Base-by-base conservation (phyloP, 2,329 filamentous ascomycete genomes). In the Sclerotinia sclerotiorum region DNA sequence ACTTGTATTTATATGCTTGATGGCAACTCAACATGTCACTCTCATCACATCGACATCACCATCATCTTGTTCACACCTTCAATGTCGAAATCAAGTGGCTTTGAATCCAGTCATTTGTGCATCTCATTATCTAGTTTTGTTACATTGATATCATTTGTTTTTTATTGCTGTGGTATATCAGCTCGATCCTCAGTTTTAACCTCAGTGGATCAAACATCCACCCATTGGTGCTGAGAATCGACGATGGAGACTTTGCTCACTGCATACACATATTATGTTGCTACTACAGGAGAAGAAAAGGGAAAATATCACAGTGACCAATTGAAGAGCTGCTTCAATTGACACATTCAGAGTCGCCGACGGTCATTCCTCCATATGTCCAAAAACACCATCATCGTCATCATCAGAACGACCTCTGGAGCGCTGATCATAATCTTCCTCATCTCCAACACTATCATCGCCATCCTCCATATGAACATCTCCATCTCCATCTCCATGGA, bases 381-480 rank as follows among this genome's bases (percentile, higher is more conserved):
- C 94, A 82, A 99, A 99, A 75, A 98, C 91, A 77, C 94, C 94
- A 73, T 97, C 94, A 73, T 98, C 94, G 71, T 97, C 93, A 74
- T 97, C 94, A 74, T 96, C 92, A 79, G 88, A 90, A 71, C 90
- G 86, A 63, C 86, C 86, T 67, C 87, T 85, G 62, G 83, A 85
- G 67, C 81, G 84, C 74, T 82, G 81, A 70, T 83, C 83, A 75
- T 88, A 88, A 69, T 89, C 86, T 73, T 90, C 87, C 67, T 92
- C 89, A 72, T 88, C 87, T 74, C 83, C 83, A 72, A 85, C 82
- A 78, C 85, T 88, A 69, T 88, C 87, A 72, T 86, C 82, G 74
- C 85, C 86, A 63, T 87, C 87, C 72, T 89, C 87, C 84, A 88
- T 90, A 79, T 88, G 89, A 68, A 90, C 85, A 74, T 91, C 90